Evolutionary conservation across 169 alveolate genomes (phyloP).

Genomic region (Plasmodium vivax): DNA sequence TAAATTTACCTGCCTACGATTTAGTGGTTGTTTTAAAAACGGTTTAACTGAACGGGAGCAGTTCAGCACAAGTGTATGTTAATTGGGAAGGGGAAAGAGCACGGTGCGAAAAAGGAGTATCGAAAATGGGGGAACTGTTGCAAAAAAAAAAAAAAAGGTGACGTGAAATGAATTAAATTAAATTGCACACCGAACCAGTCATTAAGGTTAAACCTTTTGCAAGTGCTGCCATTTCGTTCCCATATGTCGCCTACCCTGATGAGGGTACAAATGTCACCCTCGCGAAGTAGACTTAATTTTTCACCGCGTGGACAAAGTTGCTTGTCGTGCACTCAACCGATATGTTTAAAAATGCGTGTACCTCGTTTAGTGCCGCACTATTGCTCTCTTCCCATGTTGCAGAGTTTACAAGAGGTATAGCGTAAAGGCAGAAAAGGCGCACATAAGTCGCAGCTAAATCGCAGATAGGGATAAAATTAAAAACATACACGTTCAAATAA

Average conservation of each 20-base stretch:
- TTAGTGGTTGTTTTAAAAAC: not conserved
- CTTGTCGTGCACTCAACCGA: not conserved
- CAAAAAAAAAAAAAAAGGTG: not conserved
- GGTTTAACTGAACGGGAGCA: not conserved
- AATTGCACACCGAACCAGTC: not conserved
- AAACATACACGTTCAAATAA: not conserved
- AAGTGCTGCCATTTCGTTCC: not conserved
- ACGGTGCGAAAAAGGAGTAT: not conserved
- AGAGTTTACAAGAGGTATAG: not conserved
- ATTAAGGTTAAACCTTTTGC: not conserved
- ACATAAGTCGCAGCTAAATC: not conserved
- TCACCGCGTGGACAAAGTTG: not conserved
- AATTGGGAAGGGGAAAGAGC: not conserved
- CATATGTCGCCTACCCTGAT: not conserved
- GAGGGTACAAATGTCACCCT: not conserved
- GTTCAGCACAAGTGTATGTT: constrained; percentile 2
- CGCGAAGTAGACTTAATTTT: not conserved
- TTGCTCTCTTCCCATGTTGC: not conserved
- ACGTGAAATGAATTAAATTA: not conserved
- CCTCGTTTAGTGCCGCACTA: not conserved
- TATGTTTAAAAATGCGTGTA: not conserved
- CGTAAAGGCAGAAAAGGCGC: not conserved
- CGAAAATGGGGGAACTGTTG: not conserved
- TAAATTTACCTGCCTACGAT: constrained; percentile 7
- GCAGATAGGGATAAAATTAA: not conserved